Conservation (phyloP, 176 grass and related monocot genomes). For the Lolium multiflorum region DNA sequence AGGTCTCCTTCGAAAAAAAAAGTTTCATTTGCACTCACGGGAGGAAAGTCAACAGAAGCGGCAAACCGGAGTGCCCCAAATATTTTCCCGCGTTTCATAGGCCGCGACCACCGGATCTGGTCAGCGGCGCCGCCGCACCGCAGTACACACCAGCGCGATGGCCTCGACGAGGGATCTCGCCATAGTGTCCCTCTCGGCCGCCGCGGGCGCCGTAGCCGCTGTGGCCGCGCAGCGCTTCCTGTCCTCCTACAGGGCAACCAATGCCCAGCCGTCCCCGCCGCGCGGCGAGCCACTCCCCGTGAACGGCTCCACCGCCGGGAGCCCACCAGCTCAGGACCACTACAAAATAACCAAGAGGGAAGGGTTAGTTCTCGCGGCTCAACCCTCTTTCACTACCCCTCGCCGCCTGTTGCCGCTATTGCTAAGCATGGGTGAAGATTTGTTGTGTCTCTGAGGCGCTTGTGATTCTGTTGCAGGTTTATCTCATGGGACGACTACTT, state of each 20-base stretch:
- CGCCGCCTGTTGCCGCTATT: conserved; percentile 9
- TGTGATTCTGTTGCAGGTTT: conserved; percentile 60
- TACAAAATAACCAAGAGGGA: conserved; percentile 77
- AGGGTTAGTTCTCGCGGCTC: conserved; percentile 48
- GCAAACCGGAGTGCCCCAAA: not conserved
- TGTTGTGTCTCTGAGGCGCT: not conserved
- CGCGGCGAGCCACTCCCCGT: not conserved
- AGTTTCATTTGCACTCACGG: too few relatives aligned
- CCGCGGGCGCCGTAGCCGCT: conserved; percentile 62
- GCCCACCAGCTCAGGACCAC: conserved; percentile 49
- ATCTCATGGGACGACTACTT: conserved; percentile 98
- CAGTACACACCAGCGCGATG: conserved; percentile 37
- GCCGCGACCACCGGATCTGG: conserved; percentile 12
- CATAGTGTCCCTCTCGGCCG: conserved; percentile 68
- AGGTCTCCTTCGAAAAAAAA: too few relatives aligned
- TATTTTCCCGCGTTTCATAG: conserved; percentile 37
- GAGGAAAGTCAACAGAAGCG: not conserved
- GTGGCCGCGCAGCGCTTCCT: conserved; percentile 50
- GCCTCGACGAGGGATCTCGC: conserved; percentile 60
- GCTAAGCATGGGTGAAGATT: not conserved
- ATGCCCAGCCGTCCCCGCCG: not conserved
- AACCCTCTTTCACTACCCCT: not conserved
- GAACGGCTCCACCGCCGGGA: conserved; percentile 47
- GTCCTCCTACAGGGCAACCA: conserved; percentile 39
- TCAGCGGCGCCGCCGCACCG: not conserved